Percentiles rank a stretch among this genome's conserved stretches.
Conservation (phyloP, 2,329 filamentous ascomycete species). For the Fusarium avenaceum region DNA sequence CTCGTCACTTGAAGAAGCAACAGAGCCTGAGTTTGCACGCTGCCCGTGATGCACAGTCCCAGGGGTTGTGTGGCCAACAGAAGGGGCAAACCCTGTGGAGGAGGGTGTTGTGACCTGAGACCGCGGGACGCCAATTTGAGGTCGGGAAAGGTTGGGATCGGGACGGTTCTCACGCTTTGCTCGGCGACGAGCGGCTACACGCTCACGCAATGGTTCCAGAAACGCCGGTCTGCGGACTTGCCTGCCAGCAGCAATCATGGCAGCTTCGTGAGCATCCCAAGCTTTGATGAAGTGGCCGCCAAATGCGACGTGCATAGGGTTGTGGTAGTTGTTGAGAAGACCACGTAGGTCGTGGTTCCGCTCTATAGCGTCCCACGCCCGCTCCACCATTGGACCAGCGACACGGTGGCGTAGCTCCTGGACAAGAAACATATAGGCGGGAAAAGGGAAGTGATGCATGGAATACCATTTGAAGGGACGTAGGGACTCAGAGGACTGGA, state of each 20-base stretch:
- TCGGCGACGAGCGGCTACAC: conserved; percentile 54
- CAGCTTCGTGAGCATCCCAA: conserved; percentile 69
- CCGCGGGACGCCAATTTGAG: conserved; percentile 47
- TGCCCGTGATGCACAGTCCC: conserved; percentile 19
- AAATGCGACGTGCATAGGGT: conserved; percentile 70
- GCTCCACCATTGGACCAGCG: conserved; percentile 68
- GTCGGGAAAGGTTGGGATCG: conserved; percentile 40
- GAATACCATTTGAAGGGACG: conserved; percentile 71
- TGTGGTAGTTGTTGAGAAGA: conserved; percentile 63
- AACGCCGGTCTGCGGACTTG: conserved; percentile 60
- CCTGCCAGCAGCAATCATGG: conserved; percentile 61
- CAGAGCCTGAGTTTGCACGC: conserved; percentile 34
- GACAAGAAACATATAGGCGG: conserved; percentile 71
- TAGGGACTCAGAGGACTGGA: conserved; percentile 65
- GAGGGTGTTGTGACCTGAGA: conserved; percentile 41
- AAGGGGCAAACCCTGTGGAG: conserved; percentile 54
- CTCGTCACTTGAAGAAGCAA: conserved; percentile 49
- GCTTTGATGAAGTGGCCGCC: conserved; percentile 71
- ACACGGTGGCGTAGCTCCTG: conserved; percentile 67
- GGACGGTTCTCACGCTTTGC: conserved; percentile 50
- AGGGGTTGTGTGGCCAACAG: conserved; percentile 41
- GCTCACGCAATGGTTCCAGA: conserved; percentile 63
- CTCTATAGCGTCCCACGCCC: conserved; percentile 69
- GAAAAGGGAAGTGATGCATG: conserved; percentile 70
- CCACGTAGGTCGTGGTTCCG: conserved; percentile 67